phyloP scores from a whole-genome alignment of 1,284 basidiomycete species.

The Apiotrichum siamense region DNA sequence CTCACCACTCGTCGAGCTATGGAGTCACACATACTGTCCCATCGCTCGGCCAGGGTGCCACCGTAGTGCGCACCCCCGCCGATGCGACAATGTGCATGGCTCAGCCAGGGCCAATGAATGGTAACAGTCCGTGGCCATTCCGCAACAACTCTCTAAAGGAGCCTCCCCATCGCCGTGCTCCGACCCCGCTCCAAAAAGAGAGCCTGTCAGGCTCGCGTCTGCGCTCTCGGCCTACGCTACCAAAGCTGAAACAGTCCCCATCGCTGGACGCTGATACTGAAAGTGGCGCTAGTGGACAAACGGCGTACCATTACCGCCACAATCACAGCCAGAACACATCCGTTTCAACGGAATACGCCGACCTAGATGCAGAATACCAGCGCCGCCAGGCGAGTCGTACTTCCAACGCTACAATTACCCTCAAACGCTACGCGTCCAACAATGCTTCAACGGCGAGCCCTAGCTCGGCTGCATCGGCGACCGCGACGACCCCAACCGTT shows the following conservation, averaged over 20 bases:
- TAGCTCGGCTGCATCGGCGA: neutral
- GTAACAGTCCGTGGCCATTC: neutral
- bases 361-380: conserved; percentile 5
- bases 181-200: too few species aligned
- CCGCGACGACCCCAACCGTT: neutral
- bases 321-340: neutral
- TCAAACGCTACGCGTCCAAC: neutral
- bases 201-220: too few species aligned
- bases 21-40: neutral
- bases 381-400: conserved; percentile 6
- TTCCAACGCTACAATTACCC: neutral
- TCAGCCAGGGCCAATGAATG: neutral
- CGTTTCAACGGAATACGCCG: neutral
- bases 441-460: neutral
- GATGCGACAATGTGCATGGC: conserved; percentile 26
- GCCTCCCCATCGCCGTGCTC: neutral
- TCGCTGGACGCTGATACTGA: too few species aligned
- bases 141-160: conserved; percentile 9
- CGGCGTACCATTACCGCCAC: too few species aligned
- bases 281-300: too few species aligned
- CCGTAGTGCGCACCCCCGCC: conserved; percentile 27
- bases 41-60: conserved; percentile 20
- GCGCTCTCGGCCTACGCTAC: conserved; percentile 1
- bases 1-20: neutral
- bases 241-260: neutral